A percentile compares a stretch with the other conserved stretches of the same genome.
Evolutionary conservation across 2,329 filamentous ascomycete genomes (phyloP).

Genomic region (Penicillium corylophilum): DNA sequence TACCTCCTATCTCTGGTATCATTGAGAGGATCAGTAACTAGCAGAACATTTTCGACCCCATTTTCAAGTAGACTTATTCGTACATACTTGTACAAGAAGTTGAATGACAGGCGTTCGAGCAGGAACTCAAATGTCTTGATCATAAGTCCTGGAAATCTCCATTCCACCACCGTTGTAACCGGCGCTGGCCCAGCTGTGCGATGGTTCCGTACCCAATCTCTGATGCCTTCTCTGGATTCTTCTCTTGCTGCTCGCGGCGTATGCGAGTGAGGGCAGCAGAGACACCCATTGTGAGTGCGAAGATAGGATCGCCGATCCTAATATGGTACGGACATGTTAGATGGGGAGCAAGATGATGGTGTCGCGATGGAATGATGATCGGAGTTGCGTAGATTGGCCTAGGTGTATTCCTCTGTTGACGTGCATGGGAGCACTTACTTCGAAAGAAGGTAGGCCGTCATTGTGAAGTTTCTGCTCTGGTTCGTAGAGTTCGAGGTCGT

Average conservation of each 20-base stretch:
- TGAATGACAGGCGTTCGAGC: too few species aligned
- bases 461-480: background rate
- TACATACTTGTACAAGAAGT: too few species aligned
- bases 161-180: constrained; percentile 42
- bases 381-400: background rate
- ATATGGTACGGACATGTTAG: constrained; percentile 5
- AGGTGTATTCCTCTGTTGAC: background rate
- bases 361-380: background rate
- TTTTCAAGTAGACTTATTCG: too few species aligned
- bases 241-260: constrained; percentile 54
- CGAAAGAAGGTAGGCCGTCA: constrained; percentile 8
- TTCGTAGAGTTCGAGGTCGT: background rate
- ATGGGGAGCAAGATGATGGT: background rate
- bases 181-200: constrained; percentile 28
- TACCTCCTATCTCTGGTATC: too few species aligned
- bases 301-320: constrained; percentile 55
- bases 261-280: constrained; percentile 55
- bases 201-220: constrained; percentile 34
- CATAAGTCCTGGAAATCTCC: constrained; percentile 37
- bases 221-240: constrained; percentile 38
- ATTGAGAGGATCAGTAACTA: too few species aligned
- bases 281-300: constrained; percentile 52
- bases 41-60: too few species aligned
- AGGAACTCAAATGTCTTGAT: background rate
- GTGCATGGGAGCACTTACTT: background rate